These are phyloP conservation scores for Boletus rubropictus DNA, from an alignment of 768 basidiomycete genomes.

Conservation along the genomic window DNA sequence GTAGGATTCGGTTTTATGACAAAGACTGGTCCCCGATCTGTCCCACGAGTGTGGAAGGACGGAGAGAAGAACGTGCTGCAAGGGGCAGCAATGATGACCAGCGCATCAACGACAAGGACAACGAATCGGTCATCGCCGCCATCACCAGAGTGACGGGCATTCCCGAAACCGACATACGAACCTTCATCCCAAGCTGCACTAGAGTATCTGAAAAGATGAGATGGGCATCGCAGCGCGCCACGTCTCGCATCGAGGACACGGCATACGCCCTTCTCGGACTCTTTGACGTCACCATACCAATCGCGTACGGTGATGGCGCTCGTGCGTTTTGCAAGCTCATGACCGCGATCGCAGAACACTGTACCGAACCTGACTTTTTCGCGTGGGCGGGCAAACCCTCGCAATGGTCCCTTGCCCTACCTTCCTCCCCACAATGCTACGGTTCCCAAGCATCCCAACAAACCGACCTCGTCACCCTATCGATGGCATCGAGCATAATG, in stretches of 20 bases:
- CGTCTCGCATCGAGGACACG: constrained; percentile 20
- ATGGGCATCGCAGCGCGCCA: constrained; percentile 21
- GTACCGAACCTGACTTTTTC: constrained; percentile 19
- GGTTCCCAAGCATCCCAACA: constrained; percentile 2
- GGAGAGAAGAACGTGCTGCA: constrained; percentile 11
- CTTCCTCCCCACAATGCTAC: constrained; percentile 21
- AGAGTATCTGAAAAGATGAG: constrained; percentile 22
- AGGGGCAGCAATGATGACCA: constrained; percentile 10
- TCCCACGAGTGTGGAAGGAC: constrained; percentile 10
- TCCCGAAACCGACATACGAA: constrained; percentile 18
- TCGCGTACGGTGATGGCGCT: constrained; percentile 22
- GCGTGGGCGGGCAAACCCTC: constrained; percentile 22
- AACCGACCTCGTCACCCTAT: constrained; percentile 7
- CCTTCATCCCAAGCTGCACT: constrained; percentile 16
- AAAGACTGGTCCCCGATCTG: constrained; percentile 21
- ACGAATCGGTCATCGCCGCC: constrained; percentile 11
- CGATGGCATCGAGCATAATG: not conserved
- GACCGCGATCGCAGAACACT: constrained; percentile 13
- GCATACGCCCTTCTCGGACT: constrained; percentile 24
- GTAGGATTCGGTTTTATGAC: constrained; percentile 23
- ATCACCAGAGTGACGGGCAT: constrained; percentile 19
- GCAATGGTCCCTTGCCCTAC: constrained; percentile 20
- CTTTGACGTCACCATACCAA: constrained; percentile 18
- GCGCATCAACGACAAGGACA: constrained; percentile 23
- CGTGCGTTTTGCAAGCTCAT: constrained; percentile 21